Conservation (phyloP, 2,329 filamentous ascomycete genomes). For the Aphanoascus verrucosus region DNA sequence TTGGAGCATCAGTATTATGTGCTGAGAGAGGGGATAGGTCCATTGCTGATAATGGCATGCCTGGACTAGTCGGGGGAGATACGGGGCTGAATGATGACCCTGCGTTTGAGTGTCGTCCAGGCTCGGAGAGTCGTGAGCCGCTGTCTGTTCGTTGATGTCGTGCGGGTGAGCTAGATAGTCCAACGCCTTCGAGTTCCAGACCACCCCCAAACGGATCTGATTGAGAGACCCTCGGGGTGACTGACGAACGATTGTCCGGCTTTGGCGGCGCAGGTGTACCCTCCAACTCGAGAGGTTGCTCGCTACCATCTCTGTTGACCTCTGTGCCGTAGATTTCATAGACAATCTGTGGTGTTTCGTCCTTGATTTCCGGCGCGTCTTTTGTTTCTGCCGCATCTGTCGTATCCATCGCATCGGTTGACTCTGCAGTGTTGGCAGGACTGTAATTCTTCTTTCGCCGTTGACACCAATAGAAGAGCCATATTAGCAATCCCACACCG, state of each 20-base stretch:
- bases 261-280: not conserved
- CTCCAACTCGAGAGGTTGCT: not conserved
- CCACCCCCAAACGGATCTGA: not conserved
- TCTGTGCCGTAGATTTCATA: constrained; percentile 6
- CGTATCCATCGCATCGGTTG: too few relatives aligned
- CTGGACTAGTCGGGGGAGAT: not conserved
- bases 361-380: not conserved
- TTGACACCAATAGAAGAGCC: not conserved
- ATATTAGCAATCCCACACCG: not conserved
- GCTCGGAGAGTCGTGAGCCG: not conserved
- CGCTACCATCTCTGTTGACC: not conserved
- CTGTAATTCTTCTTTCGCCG: not conserved
- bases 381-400: not conserved
- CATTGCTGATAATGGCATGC: not conserved
- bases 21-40: not conserved
- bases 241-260: not conserved
- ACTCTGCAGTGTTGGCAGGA: not conserved
- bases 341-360: not conserved
- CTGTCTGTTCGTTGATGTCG: not conserved
- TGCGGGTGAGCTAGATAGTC: not conserved
- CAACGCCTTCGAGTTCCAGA: not conserved
- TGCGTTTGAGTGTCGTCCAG: not conserved
- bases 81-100: not conserved
- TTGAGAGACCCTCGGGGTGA: not conserved
- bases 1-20: not conserved